These are phyloP conservation scores for Eucalyptus tenuipes DNA, from an alignment of 345 rosid species.

Conservation along the genomic window DNA sequence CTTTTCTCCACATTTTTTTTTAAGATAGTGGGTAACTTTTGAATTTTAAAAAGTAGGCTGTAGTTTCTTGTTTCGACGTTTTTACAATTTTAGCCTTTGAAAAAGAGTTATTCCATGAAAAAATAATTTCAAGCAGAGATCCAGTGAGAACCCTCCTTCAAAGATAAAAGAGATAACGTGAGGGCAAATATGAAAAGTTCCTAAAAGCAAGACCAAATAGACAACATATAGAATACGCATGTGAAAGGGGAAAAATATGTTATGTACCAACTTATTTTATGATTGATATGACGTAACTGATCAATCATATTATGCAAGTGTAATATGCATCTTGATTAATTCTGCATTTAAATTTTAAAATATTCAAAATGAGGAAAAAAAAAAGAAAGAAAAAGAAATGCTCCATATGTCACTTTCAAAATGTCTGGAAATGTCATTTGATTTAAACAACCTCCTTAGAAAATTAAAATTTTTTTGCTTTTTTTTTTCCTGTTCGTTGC, in stretches of 20 bases:
- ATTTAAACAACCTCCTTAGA: not conserved
- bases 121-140: not conserved
- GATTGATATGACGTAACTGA: rapidly evolving
- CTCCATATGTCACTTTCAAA: not conserved
- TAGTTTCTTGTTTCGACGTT: not conserved
- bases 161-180: not conserved
- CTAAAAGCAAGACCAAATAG: not conserved
- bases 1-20: not conserved
- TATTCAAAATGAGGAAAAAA: not conserved
- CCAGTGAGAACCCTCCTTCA: not conserved
- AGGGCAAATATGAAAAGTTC: not conserved
- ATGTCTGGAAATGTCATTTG: not conserved
- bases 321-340: not conserved
- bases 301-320: not conserved
- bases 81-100: not conserved
- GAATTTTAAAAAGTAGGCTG: not conserved
- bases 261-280: not conserved
- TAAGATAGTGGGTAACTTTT: not conserved
- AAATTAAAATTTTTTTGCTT: not conserved
- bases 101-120: not conserved
- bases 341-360: not conserved
- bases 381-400: not conserved
- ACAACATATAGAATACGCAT: not conserved
- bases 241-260: not conserved
- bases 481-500: not conserved